Base-by-base conservation (phyloP, 768 basidiomycete species). In the Clitopilus passeckerianus region DNA sequence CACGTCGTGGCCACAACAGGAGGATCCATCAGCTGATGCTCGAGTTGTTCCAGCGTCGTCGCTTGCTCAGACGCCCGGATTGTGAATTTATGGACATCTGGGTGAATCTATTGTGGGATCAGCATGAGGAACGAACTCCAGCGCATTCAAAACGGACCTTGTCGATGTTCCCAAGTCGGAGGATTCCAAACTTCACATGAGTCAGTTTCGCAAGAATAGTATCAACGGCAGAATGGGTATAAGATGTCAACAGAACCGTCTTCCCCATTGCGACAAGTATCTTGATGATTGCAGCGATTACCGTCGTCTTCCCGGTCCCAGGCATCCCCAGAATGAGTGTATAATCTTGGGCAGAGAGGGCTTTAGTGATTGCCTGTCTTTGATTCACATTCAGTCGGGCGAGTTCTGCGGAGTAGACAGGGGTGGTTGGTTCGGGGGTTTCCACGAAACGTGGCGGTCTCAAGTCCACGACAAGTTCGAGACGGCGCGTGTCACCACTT, bases 151-250 rank as follows among this genome's bases (percentile, higher is more conserved):
- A 7, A 56, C 75, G 5, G 56, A 92, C 95, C 84, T 96, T 99
- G 69, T 98, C 96, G 14, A 84, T 70, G 68, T 96, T 97, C 0
- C 97, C 97, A 56, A 99, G 70, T 34, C 97, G 77, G 64, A 99
- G 70, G 50, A 98, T 89, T 18, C 80, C 75, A 68, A 93, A 89
- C 34, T 87, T 87, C 2, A 69, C 72, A 59, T 82, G 81, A 23
- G 79, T 75, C 59, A 98, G 71, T 72, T 97, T 98, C 67, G 89
- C 74, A 67, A 99, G 67, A 67, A 98, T 96, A n/a, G 89, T 98
- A 65, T 99, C 97, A 52, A 99, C 97, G 0, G 97, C 96, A 14
- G 95, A 97, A 76, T 99, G 97, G 1, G 97, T 99, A 70, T 98
- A 97, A 50, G 91, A 92, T 6, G 91, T 91, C 61, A 98, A 72